Evolutionary conservation across 2,329 filamentous ascomycete genomes (phyloP).

Genomic region (Hirsutella minnesotensis): DNA sequence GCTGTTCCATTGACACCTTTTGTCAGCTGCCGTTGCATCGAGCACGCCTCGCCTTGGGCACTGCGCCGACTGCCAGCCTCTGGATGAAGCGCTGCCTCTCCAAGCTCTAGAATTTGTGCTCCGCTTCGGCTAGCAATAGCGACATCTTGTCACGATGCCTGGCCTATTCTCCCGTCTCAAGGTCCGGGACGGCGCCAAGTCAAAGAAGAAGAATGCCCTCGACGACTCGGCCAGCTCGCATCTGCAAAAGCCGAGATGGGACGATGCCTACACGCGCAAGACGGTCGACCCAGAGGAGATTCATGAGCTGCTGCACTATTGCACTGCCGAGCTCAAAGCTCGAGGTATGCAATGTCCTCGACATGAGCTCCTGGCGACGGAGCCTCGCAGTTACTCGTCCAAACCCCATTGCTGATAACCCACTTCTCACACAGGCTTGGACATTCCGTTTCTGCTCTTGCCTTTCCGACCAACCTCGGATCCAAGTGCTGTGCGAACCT

Average conservation of each 20-base stretch:
- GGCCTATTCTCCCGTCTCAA: slow-evolving; percentile 56
- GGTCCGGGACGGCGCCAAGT: slow-evolving; percentile 56
- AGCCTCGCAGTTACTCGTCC: background rate
- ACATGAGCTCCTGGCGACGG: no score
- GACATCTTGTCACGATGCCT: slow-evolving; percentile 30
- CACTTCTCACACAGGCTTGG: slow-evolving; percentile 56
- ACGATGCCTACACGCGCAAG: slow-evolving; percentile 75
- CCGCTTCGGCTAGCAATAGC: background rate
- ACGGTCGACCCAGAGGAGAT: slow-evolving; percentile 83
- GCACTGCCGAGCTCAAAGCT: slow-evolving; percentile 84
- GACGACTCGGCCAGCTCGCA: slow-evolving; percentile 37
- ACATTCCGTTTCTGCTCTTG: slow-evolving; percentile 83
- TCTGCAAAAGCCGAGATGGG: slow-evolving; percentile 66
- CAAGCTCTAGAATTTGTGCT: background rate
- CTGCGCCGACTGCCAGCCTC: no score
- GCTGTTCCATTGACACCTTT: background rate
- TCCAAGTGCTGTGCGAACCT: slow-evolving; percentile 80
- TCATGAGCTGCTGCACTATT: slow-evolving; percentile 71
- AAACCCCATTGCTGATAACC: background rate
- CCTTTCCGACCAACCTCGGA: slow-evolving; percentile 92
- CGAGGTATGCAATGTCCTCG: slow-evolving; percentile 54
- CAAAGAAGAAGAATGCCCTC: slow-evolving; percentile 54
- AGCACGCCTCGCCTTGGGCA: background rate
- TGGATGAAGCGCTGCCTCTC: slow-evolving; percentile 1
- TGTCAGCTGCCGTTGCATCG: background rate